These are phyloP conservation scores for Podila epicladia DNA, from an alignment of 192 early-diverging fungal genomes.

Conservation along the genomic window DNA sequence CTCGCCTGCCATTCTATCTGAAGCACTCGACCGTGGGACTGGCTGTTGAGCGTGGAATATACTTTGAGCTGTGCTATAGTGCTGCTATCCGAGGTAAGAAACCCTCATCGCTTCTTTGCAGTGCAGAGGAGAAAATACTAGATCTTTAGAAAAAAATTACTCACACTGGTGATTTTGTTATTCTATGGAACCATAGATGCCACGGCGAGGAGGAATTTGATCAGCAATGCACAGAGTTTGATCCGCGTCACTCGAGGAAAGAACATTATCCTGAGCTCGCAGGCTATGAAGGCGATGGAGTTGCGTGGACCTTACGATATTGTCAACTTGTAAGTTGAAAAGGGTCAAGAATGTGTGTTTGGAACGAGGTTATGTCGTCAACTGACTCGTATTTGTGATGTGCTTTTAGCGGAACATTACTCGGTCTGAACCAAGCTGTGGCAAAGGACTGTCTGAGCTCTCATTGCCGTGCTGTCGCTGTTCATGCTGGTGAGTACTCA, in stretches of 20 bases:
- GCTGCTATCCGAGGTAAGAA: slow-evolving; percentile 70
- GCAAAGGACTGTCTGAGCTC: slow-evolving; percentile 64
- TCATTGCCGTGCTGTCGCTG: slow-evolving; percentile 63
- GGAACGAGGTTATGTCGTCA: neutral
- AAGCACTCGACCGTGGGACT: slow-evolving; percentile 69
- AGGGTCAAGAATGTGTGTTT: no score
- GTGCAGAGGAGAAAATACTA: neutral
- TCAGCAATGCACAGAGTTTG: slow-evolving; percentile 72
- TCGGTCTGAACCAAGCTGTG: slow-evolving; percentile 65
- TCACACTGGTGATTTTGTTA: neutral
- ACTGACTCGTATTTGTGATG: neutral
- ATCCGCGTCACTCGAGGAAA: slow-evolving; percentile 79
- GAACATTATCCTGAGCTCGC: slow-evolving; percentile 80
- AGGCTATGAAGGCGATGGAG: slow-evolving; percentile 74
- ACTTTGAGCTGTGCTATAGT: slow-evolving; percentile 82
- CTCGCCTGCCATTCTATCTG: slow-evolving; percentile 74
- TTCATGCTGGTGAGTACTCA: slow-evolving; percentile 59
- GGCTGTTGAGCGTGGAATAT: slow-evolving; percentile 79
- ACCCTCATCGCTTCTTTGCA: neutral
- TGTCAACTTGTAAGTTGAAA: slow-evolving; percentile 76
- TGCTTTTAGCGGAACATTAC: slow-evolving; percentile 60
- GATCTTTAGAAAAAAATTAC: neutral
- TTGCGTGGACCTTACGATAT: slow-evolving; percentile 82
- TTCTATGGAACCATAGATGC: slow-evolving; percentile 54
- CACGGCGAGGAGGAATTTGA: slow-evolving; percentile 66